Base-by-base conservation (phyloP, 768 basidiomycete species). In the Leucogyrophana mollusca region DNA sequence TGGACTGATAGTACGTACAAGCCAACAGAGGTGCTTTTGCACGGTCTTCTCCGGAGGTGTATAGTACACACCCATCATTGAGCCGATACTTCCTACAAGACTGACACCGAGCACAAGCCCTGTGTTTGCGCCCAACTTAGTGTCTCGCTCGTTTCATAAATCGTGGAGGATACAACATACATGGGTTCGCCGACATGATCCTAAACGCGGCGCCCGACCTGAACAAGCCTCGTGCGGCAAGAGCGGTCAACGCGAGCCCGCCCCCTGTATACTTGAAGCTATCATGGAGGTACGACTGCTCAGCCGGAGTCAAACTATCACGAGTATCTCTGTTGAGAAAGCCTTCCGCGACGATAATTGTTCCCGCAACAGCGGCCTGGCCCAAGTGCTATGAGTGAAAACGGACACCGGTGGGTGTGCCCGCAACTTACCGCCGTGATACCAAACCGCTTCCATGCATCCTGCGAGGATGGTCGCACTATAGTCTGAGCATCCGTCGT, bases 231-330 rank as follows among this genome's bases (percentile, higher is more conserved):
- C 87, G 80, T 3, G 92, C 92, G n/a, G 80, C 82, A 11, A 85
- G 60, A 1, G 91, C 90, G 1, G 89, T 91, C 27, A 92, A 64
- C 2, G 72, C 72, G 20, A 94, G 79, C 1, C 91, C 92, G 38
- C 76, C 86, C 9, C 86, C 91, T 5, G 90, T 90, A 56, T 91
- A 94, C 58, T 79, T 82, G 74, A 91, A 93, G 46, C 78, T 84
- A 32, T 84, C 81, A 55, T 93, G 79, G 4, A 93, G 72, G 57
- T 87, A 80, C 9, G 78, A 78, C 46, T 74, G 81, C 64, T 93
- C 90, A 0, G 73, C 72, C 0, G 62, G 45, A 32, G 80, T 78
- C 21, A 91, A 71, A 4, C 78, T 67, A 35, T 86, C 88, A 33
- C 87, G 74, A 0, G 87, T 91, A 52, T 91, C 88, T 49, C 89